Conservation (phyloP, 1,284 basidiomycete species). For the Sutorius eximius region DNA sequence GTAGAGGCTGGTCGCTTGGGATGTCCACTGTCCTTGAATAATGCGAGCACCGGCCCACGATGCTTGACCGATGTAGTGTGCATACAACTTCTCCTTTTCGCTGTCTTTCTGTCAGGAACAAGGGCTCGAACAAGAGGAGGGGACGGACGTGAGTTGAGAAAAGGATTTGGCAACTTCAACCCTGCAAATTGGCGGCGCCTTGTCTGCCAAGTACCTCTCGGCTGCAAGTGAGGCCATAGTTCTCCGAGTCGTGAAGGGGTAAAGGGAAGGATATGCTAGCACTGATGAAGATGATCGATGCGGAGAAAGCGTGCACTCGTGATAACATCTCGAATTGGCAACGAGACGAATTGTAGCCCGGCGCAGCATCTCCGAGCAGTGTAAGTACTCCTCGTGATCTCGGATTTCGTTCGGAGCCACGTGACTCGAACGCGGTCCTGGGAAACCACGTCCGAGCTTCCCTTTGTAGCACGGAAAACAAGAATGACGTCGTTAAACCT, state of each 20-base stretch:
- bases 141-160: conserved; percentile 57
- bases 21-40: conserved; percentile 80
- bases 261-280: background rate
- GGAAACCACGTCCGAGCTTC: too few relatives aligned
- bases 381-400: too few relatives aligned
- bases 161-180: conserved; percentile 67
- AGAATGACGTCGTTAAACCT: background rate
- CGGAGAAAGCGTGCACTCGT: background rate
- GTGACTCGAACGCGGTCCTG: too few relatives aligned
- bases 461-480: too few relatives aligned
- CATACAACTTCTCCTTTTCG: conserved; percentile 72
- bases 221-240: conserved; percentile 39
- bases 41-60: conserved; percentile 82
- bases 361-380: conserved; percentile 6
- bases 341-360: conserved; percentile 8
- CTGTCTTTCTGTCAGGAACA: conserved; percentile 36
- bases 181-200: conserved; percentile 63
- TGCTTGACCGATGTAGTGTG: conserved; percentile 66
- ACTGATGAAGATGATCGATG: conserved; percentile 18
- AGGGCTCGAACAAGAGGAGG: background rate
- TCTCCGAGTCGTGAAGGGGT: conserved; percentile 8
- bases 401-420: too few relatives aligned
- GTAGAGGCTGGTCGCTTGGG: conserved; percentile 57
- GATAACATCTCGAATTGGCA: conserved; percentile 14
- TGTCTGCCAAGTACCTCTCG: conserved; percentile 74